phyloP scores from a whole-genome alignment of 2,329 filamentous ascomycete genomes.

The Fusarium coicis region DNA sequence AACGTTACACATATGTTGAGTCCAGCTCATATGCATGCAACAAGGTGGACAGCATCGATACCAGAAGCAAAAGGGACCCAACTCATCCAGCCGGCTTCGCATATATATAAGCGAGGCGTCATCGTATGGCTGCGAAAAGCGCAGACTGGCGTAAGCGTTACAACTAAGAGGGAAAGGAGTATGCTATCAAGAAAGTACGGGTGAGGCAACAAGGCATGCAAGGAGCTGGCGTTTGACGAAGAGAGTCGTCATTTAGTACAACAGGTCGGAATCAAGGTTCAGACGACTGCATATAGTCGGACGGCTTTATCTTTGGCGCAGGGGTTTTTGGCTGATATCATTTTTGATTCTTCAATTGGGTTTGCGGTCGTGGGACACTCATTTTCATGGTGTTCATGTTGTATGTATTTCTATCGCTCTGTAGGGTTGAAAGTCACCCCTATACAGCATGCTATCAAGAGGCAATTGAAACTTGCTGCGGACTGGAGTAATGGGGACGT shows the following conservation, averaged over 20 bases:
- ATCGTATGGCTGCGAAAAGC: neutral
- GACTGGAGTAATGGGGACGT: constrained; percentile 10
- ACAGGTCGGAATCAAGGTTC: constrained; percentile 23
- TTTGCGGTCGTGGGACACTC: constrained; percentile 8
- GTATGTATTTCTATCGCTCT: constrained; percentile 38
- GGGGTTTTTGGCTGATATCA: constrained; percentile 26
- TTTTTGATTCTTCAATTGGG: neutral
- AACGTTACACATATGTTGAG: neutral
- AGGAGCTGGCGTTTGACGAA: constrained; percentile 43
- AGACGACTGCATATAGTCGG: constrained; percentile 39
- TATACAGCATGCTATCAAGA: constrained; percentile 24
- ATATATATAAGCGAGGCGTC: neutral
- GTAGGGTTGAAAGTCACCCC: neutral
- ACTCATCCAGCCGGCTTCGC: neutral
- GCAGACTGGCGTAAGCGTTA: neutral
- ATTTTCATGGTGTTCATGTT: constrained; percentile 15
- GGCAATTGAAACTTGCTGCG: neutral
- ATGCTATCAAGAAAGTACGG: constrained; percentile 10
- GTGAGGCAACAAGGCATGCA: constrained; percentile 32
- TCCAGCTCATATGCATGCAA: neutral
- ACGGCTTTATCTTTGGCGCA: constrained; percentile 43
- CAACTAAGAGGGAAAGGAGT: neutral
- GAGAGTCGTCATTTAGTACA: constrained; percentile 21
- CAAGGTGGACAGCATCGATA: neutral
- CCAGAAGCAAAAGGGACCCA: neutral